These are phyloP conservation scores for Trypanosoma scelopori DNA, from an alignment of 208 protist genomes.

Conservation along the genomic window DNA sequence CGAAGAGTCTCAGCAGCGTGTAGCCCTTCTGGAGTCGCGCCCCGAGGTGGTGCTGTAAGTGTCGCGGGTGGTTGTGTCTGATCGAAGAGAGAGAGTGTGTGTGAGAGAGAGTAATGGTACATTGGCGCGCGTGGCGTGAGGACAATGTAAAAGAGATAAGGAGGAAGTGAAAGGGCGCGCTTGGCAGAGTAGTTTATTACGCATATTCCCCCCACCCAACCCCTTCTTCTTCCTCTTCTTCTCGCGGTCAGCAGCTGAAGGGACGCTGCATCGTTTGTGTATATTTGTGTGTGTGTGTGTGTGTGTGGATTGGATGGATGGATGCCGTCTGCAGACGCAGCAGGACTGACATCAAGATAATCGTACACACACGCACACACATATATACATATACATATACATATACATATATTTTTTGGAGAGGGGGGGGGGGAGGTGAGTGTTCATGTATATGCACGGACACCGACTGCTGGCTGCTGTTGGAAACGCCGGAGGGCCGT, in stretches of 20 bases:
- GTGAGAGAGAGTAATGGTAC: background rate
- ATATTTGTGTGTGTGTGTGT: no score
- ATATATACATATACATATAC: conserved; percentile 19
- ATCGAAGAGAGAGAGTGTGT: background rate
- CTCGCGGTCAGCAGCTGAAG: no score
- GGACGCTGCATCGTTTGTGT: no score
- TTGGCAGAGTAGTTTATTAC: no score
- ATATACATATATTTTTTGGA: background rate
- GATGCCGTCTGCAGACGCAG: background rate
- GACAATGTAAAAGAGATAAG: background rate
- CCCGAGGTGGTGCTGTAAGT: conserved; percentile 77
- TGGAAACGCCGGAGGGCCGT: no score
- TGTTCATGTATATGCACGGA: background rate
- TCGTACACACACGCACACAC: conserved; percentile 3
- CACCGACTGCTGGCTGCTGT: no score
- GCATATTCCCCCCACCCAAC: no score
- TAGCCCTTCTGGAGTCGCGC: conserved; percentile 74
- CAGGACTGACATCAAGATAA: conserved; percentile 1
- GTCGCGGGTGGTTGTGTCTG: no score
- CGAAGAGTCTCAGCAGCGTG: conserved; percentile 84
- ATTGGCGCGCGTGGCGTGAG: background rate
- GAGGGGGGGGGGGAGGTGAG: background rate
- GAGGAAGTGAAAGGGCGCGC: background rate
- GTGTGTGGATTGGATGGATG: no score
- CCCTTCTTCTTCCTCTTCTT: no score